phyloP scores from a whole-genome alignment of 177 flowering plant species.

The Vitis hybrid region DNA sequence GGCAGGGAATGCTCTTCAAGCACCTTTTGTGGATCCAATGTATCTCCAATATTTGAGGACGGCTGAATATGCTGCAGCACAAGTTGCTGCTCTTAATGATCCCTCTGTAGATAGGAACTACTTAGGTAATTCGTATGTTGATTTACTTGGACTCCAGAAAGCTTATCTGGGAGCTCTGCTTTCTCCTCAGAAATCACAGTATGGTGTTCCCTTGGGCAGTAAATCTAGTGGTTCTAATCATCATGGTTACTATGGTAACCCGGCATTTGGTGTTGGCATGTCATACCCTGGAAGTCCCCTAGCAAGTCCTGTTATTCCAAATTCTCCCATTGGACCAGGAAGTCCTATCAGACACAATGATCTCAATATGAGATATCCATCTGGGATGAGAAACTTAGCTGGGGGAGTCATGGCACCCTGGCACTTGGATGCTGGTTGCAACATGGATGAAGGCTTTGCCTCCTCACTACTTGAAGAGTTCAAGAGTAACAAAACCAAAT shows the following conservation, averaged over 20 bases:
- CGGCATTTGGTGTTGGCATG: constrained; percentile 58
- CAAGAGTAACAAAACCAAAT: constrained; percentile 71
- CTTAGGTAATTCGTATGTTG: constrained; percentile 56
- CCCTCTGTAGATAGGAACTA: constrained; percentile 59
- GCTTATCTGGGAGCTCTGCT: constrained; percentile 61
- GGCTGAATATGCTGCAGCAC: constrained; percentile 61
- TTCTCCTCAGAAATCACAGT: constrained; percentile 73
- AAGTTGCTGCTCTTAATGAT: constrained; percentile 59
- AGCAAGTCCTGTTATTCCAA: constrained; percentile 53
- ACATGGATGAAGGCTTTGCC: constrained; percentile 54
- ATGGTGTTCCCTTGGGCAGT: constrained; percentile 41
- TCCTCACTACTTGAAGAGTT: constrained; percentile 80
- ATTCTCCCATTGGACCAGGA: constrained; percentile 64
- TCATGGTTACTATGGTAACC: constrained; percentile 69
- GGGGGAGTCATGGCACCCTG: constrained; percentile 69
- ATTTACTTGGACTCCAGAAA: constrained; percentile 57
- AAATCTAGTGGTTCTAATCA: constrained; percentile 52
- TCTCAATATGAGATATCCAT: constrained; percentile 47
- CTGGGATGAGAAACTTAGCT: constrained; percentile 59
- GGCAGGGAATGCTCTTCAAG: constrained; percentile 42
- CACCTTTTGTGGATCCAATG: constrained; percentile 55
- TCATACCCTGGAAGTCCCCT: constrained; percentile 76
- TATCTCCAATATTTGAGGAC: constrained; percentile 68
- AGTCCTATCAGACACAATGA: constrained; percentile 72
- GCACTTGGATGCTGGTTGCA: constrained; percentile 47